A percentile compares a stretch with the other conserved stretches of the same genome.
These are phyloP conservation scores for Arabis hirsuta DNA, from an alignment of 345 rosid species.

Conservation along the genomic window DNA sequence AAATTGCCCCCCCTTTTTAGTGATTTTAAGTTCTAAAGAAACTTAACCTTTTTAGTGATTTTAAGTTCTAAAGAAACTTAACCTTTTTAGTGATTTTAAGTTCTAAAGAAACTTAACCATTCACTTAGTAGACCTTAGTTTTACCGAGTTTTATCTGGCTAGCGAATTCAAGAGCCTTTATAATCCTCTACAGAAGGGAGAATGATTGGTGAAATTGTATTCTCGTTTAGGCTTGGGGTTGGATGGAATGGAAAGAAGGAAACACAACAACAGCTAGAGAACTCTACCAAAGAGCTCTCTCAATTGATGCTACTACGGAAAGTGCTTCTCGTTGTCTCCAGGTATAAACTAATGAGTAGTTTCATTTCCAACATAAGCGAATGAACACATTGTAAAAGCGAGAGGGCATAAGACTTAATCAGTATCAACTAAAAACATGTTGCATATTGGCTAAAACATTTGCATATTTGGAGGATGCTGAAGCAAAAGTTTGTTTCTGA, in stretches of 20 bases:
- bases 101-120: too few species aligned
- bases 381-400: background rate
- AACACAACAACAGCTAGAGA: constrained; percentile 76
- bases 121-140: background rate
- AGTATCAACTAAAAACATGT: background rate
- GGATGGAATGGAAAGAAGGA: constrained; percentile 99
- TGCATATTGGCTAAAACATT: background rate
- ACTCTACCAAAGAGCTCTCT: constrained; percentile 75
- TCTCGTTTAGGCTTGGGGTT: constrained; percentile 88
- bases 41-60: background rate
- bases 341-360: constrained; percentile 46
- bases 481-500: background rate
- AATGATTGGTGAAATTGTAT: constrained; percentile 31
- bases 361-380: background rate
- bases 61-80: too few species aligned
- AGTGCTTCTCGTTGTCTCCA: constrained; percentile 93
- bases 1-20: background rate
- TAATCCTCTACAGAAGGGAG: constrained; percentile 18
- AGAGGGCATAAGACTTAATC: background rate
- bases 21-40: constrained; percentile 10
- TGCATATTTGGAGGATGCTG: background rate
- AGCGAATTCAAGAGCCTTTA: constrained; percentile 15
- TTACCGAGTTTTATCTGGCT: constrained; percentile 19
- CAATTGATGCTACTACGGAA: constrained; percentile 74
- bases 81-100: background rate